phyloP scores from a whole-genome alignment of 2,329 filamentous ascomycete species.

The Beauveria rudraprayagi region DNA sequence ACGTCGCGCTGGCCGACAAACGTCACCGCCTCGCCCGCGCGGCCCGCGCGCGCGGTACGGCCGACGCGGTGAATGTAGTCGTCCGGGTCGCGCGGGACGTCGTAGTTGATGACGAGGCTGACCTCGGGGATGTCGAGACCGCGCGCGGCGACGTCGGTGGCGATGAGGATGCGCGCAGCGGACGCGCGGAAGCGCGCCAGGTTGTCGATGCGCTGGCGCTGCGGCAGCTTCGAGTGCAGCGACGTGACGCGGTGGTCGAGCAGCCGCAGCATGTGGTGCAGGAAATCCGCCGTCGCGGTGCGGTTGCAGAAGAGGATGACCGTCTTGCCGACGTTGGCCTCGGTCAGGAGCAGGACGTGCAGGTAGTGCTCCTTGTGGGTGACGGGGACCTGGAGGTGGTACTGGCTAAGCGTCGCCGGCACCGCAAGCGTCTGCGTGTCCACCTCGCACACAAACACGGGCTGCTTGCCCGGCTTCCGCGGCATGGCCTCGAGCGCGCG shows the following conservation, averaged over 20 bases:
- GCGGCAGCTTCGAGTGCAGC: conserved; percentile 78
- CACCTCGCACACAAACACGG: conserved; percentile 84
- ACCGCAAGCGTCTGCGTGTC: conserved; percentile 69
- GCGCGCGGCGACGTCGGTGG: conserved; percentile 88
- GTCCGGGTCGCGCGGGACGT: conserved; percentile 90
- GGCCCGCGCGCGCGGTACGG: conserved; percentile 86
- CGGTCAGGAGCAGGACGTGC: conserved; percentile 77
- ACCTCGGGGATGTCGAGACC: conserved; percentile 95
- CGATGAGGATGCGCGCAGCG: conserved; percentile 82
- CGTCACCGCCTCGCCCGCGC: conserved; percentile 73
- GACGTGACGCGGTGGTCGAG: conserved; percentile 87
- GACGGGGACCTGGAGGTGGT: conserved; percentile 79
- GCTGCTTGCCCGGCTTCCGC: conserved; percentile 57
- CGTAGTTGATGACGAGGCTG: conserved; percentile 85
- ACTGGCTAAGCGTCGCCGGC: conserved; percentile 72
- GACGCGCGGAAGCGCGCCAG: conserved; percentile 84
- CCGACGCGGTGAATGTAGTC: conserved; percentile 97
- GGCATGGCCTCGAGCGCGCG: conserved; percentile 75
- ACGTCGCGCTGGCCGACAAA: conserved; percentile 92
- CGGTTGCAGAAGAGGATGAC: conserved; percentile 94
- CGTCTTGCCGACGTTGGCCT: conserved; percentile 64
- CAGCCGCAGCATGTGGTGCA: conserved; percentile 80
- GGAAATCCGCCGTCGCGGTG: conserved; percentile 76
- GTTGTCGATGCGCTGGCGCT: conserved; percentile 78
- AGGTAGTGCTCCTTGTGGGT: conserved; percentile 94